phyloP scores from a whole-genome alignment of 2,329 filamentous ascomycete genomes.

The Didymella pinodella region DNA sequence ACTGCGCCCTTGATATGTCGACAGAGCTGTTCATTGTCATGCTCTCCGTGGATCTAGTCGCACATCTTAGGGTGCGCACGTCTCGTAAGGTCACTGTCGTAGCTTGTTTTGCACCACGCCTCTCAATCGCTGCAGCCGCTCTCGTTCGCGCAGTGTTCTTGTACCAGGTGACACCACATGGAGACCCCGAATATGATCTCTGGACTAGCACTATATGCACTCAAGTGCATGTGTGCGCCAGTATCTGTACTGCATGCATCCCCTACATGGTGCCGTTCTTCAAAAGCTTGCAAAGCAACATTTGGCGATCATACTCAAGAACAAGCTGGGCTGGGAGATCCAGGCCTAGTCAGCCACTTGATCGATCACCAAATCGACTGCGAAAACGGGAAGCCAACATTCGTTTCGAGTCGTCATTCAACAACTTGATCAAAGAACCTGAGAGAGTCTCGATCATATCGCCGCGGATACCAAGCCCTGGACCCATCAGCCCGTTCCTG shows the following conservation, averaged over 20 bases:
- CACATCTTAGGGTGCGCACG: conserved; percentile 35
- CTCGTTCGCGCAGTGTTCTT: conserved; percentile 42
- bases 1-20: conserved; percentile 44
- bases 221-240: conserved; percentile 39
- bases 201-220: conserved; percentile 42
- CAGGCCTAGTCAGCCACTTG: neutral
- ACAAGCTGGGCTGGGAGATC: conserved; percentile 23
- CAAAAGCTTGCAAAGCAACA: conserved; percentile 28
- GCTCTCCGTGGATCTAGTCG: conserved; percentile 43
- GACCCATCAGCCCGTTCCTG: conserved; percentile 15
- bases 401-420: conserved; percentile 8
- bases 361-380: conserved; percentile 6
- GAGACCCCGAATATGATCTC: conserved; percentile 35
- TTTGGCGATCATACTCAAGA: conserved; percentile 26
- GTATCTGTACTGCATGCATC: conserved; percentile 45
- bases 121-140: conserved; percentile 38
- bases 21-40: conserved; percentile 44
- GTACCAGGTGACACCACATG: conserved; percentile 40
- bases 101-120: conserved; percentile 45
- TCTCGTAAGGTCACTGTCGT: conserved; percentile 39
- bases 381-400: conserved; percentile 16
- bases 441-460: conserved; percentile 16
- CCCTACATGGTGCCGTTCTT: conserved; percentile 46
- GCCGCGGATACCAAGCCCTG: conserved; percentile 17
- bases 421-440: conserved; percentile 8